These are phyloP conservation scores for Hirschfeldia incana DNA, from an alignment of 345 rosid species.

Conservation along the genomic window DNA sequence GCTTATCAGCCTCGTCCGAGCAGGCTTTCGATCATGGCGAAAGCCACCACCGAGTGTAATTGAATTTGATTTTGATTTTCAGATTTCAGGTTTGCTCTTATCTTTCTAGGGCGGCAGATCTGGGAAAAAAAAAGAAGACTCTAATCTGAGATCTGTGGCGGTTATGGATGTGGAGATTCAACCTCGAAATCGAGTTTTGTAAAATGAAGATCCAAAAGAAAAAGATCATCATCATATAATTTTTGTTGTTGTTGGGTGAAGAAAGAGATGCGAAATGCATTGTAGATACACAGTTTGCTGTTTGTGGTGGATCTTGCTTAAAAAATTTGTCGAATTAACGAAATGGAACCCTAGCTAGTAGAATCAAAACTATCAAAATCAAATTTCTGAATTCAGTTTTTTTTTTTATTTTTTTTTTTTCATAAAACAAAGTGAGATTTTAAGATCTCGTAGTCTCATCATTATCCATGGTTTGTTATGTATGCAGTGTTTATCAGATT, in stretches of 20 bases:
- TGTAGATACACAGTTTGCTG: slow-evolving; percentile 33
- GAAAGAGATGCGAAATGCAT: slow-evolving; percentile 30
- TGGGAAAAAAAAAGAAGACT: no score
- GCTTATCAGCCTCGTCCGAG: slow-evolving; percentile 72
- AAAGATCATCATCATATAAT: slow-evolving; percentile 16
- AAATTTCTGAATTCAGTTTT: background rate
- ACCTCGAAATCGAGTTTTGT: slow-evolving; percentile 20
- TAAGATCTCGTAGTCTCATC: no score
- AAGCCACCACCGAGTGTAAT: slow-evolving; percentile 41
- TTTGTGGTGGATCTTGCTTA: no score
- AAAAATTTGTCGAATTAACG: background rate
- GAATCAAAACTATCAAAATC: background rate
- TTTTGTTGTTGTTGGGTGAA: slow-evolving; percentile 41
- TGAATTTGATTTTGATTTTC: background rate
- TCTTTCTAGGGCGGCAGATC: slow-evolving; percentile 3
- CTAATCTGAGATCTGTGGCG: background rate
- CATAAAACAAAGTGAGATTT: background rate
- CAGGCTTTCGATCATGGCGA: slow-evolving; percentile 68
- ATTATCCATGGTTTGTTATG: background rate
- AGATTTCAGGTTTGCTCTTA: slow-evolving; percentile 35
- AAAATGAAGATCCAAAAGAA: slow-evolving; percentile 8
- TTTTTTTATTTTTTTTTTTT: no score
- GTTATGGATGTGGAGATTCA: background rate
- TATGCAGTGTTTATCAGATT: background rate
- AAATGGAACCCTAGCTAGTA: background rate